Conservation (phyloP, 257 asterid species). For the Ehretia macrophylla region DNA sequence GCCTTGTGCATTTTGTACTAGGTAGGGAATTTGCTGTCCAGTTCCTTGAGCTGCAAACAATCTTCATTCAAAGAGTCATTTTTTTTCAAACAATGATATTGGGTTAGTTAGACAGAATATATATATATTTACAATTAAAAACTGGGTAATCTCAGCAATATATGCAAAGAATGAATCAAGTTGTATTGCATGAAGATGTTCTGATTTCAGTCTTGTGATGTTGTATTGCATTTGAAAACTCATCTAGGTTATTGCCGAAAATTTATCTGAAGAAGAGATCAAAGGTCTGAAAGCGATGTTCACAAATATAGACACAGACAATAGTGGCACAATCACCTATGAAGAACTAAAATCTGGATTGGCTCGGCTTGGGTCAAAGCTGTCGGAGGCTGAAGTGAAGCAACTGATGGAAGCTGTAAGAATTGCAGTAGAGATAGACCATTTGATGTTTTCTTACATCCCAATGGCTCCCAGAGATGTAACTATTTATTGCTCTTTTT, state of each 20-base stretch:
- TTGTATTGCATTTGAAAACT: too few relatives aligned
- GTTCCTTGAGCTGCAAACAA: too few relatives aligned
- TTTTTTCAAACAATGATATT: too few relatives aligned
- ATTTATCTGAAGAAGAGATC: constrained; percentile 86
- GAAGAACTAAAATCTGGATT: constrained; percentile 82
- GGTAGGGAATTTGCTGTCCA: too few relatives aligned
- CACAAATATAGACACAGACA: constrained; percentile 71
- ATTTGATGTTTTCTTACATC: neutral
- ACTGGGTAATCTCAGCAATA: neutral
- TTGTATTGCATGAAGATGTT: too few relatives aligned
- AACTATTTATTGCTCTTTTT: constrained; percentile 6
- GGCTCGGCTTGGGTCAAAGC: constrained; percentile 82
- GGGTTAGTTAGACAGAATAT: too few relatives aligned
- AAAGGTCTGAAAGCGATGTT: constrained; percentile 81
- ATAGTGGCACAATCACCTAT: constrained; percentile 80
- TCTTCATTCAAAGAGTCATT: too few relatives aligned
- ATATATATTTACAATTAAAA: too few relatives aligned
- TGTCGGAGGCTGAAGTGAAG: constrained; percentile 72
- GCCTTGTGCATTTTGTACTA: too few relatives aligned
- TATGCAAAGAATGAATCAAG: neutral
- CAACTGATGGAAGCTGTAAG: constrained; percentile 96
- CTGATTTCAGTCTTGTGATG: too few relatives aligned
- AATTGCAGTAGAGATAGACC: neutral
- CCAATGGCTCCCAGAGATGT: constrained; percentile 5
- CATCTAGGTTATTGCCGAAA: constrained; percentile 77